These are phyloP conservation scores for Plectosphaerella sp. DNA, from an alignment of 2,329 filamentous ascomycete genomes.

Conservation along the genomic window DNA sequence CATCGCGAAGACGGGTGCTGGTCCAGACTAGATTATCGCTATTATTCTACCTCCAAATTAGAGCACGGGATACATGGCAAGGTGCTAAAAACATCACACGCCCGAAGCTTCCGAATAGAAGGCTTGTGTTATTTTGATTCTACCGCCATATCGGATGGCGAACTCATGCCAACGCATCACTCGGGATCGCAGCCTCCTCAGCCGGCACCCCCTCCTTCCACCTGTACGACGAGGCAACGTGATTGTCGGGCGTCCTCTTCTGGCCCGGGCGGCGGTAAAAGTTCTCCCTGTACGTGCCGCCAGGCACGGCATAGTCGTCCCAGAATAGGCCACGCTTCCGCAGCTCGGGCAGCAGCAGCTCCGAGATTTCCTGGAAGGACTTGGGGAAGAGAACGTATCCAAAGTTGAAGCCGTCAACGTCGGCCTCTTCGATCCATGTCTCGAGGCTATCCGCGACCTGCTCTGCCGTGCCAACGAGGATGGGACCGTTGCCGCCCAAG, in stretches of 20 bases:
- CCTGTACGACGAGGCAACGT: conserved; percentile 46
- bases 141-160: not conserved
- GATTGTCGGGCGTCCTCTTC: conserved; percentile 43
- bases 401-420: conserved; percentile 73
- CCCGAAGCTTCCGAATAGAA: too few species aligned
- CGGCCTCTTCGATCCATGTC: conserved; percentile 62
- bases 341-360: conserved; percentile 62
- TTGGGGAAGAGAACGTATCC: conserved; percentile 64
- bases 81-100: too few species aligned
- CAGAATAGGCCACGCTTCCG: conserved; percentile 54
- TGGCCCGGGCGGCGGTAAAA: conserved; percentile 48
- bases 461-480: conserved; percentile 58
- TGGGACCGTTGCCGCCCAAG: conserved; percentile 62
- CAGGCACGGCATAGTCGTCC: conserved; percentile 47
- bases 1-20: too few species aligned
- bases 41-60: too few species aligned
- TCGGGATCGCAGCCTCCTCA: conserved; percentile 20
- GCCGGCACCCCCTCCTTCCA: conserved; percentile 27
- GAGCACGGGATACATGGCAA: too few species aligned
- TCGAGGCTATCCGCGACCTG: conserved; percentile 66
- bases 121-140: too few species aligned
- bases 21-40: too few species aligned
- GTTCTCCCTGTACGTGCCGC: conserved; percentile 58
- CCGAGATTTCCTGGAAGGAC: conserved; percentile 64
- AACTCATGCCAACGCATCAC: conserved; percentile 8